A percentile compares a stretch with the other conserved stretches of the same genome.
phyloP scores from a whole-genome alignment of 768 basidiomycete genomes.

The Amanita exitialis region DNA sequence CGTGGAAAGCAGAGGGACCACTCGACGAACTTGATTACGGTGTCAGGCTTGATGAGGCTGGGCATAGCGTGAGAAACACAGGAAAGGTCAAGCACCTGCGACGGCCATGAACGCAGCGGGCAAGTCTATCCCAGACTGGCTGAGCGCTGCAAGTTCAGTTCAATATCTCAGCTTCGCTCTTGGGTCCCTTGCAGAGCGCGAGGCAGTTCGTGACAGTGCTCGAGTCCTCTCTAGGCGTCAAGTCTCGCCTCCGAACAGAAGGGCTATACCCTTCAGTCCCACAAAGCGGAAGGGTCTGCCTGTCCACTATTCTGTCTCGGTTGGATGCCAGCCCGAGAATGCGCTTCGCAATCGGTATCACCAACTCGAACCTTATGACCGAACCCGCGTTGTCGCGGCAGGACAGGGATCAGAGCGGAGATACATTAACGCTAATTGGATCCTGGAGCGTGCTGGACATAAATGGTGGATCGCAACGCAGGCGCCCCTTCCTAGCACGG shows the following conservation, averaged over 20 bases:
- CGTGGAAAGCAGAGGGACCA: not conserved
- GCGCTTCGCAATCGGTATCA: conserved; percentile 53
- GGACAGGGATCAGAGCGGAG: conserved; percentile 23
- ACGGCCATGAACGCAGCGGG: conserved; percentile 6
- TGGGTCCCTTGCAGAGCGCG: conserved; percentile 22
- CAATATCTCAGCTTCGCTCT: conserved; percentile 21
- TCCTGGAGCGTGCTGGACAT: conserved; percentile 60
- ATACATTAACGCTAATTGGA: conserved; percentile 84
- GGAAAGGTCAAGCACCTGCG: not conserved
- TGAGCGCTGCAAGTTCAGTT: conserved; percentile 13
- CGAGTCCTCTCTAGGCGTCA: conserved; percentile 17
- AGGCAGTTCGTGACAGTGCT: conserved; percentile 21
- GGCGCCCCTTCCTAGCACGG: conserved; percentile 62
- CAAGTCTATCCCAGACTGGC: conserved; percentile 21
- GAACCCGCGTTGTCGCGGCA: conserved; percentile 51
- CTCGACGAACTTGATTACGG: conserved; percentile 39
- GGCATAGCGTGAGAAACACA: not conserved
- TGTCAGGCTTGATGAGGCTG: conserved; percentile 31
- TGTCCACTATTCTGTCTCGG: conserved; percentile 46
- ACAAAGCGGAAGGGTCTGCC: conserved; percentile 6
- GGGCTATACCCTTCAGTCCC: conserved; percentile 8
- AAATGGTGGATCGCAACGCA: conserved; percentile 85
- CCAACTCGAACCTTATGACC: conserved; percentile 73
- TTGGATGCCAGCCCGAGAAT: conserved; percentile 37
- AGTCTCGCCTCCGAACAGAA: conserved; percentile 18